These are phyloP conservation scores for Pythium folliculosum DNA, from an alignment of 352 stramenopile genomes.

Conservation along the genomic window DNA sequence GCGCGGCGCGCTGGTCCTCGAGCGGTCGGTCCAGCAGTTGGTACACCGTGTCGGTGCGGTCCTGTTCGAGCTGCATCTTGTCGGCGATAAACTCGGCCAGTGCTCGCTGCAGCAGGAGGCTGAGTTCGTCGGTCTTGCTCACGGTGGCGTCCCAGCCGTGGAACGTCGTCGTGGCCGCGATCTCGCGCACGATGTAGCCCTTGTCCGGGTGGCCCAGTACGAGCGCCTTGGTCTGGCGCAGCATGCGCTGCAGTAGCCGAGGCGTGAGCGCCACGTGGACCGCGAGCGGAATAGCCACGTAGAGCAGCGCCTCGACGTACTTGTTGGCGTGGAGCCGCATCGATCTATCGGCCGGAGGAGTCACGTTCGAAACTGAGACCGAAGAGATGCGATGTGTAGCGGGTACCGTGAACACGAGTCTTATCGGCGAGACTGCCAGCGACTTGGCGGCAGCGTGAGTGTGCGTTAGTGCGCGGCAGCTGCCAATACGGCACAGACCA, in stretches of 20 bases:
- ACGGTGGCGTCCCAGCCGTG: conserved; percentile 28
- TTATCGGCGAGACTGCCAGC: too few relatives aligned
- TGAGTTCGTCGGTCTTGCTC: conserved; percentile 36
- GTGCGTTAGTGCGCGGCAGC: too few relatives aligned
- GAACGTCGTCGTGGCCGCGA: conserved; percentile 36
- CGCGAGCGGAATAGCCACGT: conserved; percentile 45
- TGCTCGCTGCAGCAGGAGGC: conserved; percentile 55
- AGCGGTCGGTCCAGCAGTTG: conserved; percentile 46
- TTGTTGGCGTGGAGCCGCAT: conserved; percentile 13
- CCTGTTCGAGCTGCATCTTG: conserved; percentile 40
- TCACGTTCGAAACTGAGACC: too few relatives aligned
- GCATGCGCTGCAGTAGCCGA: conserved; percentile 1
- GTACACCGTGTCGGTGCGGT: conserved; percentile 41
- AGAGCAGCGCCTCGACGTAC: conserved; percentile 51
- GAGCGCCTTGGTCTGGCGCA: neutral
- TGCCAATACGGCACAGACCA: too few relatives aligned
- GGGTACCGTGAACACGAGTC: too few relatives aligned
- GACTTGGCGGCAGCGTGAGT: too few relatives aligned
- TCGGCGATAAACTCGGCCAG: conserved; percentile 49
- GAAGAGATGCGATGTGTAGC: too few relatives aligned
- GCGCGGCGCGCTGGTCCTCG: conserved; percentile 4
- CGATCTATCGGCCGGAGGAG: too few relatives aligned
- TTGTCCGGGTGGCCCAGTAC: conserved; percentile 3
- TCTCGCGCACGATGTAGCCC: conserved; percentile 24
- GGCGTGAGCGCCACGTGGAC: conserved; percentile 8